Conservation (phyloP, 1,284 basidiomycete species). For the Porphyrellus sp. region DNA sequence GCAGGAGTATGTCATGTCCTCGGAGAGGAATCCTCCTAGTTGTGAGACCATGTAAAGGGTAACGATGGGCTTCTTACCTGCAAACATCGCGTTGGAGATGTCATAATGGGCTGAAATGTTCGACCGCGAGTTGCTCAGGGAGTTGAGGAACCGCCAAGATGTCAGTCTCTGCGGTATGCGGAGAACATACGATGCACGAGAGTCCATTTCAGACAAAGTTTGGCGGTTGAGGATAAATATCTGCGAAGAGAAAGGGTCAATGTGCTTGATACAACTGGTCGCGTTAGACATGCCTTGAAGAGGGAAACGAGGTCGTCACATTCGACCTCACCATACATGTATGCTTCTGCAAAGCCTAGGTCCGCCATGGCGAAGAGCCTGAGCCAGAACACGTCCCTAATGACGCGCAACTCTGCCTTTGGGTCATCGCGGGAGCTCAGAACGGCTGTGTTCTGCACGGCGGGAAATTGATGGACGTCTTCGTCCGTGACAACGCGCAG, state of each 20-base stretch:
- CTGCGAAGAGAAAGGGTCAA: not conserved
- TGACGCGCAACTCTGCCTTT: constrained; percentile 49
- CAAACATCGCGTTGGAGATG: constrained; percentile 4
- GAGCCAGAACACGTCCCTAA: constrained; percentile 66
- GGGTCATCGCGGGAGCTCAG: not conserved
- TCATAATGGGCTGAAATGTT: constrained; percentile 4
- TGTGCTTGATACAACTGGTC: not conserved
- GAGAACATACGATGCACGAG: not conserved
- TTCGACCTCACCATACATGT: constrained; percentile 68
- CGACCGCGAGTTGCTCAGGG: not conserved
- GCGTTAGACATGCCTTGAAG: constrained; percentile 48
- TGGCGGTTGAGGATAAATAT: constrained; percentile 2
- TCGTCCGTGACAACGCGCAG: not conserved
- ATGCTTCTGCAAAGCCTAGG: constrained; percentile 71
- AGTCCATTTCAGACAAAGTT: not conserved
- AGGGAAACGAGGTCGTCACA: constrained; percentile 62
- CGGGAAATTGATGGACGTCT: not conserved
- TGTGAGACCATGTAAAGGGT: not conserved
- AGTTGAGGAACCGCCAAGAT: not conserved
- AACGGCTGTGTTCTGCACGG: not conserved
- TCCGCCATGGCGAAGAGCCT: constrained; percentile 61
- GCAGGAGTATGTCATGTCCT: constrained; percentile 2
- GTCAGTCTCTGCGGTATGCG: constrained; percentile 1
- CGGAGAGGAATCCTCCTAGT: not conserved
- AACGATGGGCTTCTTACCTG: not conserved